These are phyloP conservation scores for Spathaspora passalidarum DNA, from an alignment of 805 yeast genomes.

Conservation along the genomic window DNA sequence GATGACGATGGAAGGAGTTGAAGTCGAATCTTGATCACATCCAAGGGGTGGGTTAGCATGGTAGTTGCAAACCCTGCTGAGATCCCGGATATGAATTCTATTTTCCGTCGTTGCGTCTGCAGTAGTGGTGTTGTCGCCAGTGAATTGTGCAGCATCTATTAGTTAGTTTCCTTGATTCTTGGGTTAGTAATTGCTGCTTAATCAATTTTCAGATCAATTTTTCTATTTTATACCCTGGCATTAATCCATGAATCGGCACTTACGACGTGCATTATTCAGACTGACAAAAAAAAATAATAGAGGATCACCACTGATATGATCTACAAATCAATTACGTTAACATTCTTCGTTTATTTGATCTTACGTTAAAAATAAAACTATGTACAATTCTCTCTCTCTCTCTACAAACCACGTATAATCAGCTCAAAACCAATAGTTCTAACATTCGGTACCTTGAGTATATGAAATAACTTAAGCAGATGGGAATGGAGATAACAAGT, in stretches of 20 bases:
- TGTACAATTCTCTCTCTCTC: neutral
- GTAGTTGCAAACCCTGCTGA: conserved; percentile 83
- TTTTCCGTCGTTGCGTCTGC: conserved; percentile 20
- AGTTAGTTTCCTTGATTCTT: neutral
- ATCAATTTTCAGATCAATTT: neutral
- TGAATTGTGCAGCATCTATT: neutral
- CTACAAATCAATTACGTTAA: neutral
- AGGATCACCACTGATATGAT: neutral
- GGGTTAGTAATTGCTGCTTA: no score
- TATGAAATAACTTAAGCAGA: conserved; percentile 43
- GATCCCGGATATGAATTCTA: conserved; percentile 69
- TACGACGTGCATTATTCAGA: neutral
- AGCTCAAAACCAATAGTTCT: neutral
- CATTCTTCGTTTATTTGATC: neutral
- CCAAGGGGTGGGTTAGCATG: conserved; percentile 82
- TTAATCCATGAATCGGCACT: neutral
- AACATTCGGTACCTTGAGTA: neutral
- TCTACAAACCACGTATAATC: neutral
- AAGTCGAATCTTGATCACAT: conserved; percentile 75
- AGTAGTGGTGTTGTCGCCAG: neutral
- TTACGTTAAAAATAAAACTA: neutral
- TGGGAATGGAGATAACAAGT: conserved; percentile 76
- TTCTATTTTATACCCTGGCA: neutral
- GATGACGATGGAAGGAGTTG: conserved; percentile 48
- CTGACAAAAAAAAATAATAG: neutral